These are phyloP conservation scores for Candida chauliodis DNA, from an alignment of 805 yeast species.

Conservation along the genomic window DNA sequence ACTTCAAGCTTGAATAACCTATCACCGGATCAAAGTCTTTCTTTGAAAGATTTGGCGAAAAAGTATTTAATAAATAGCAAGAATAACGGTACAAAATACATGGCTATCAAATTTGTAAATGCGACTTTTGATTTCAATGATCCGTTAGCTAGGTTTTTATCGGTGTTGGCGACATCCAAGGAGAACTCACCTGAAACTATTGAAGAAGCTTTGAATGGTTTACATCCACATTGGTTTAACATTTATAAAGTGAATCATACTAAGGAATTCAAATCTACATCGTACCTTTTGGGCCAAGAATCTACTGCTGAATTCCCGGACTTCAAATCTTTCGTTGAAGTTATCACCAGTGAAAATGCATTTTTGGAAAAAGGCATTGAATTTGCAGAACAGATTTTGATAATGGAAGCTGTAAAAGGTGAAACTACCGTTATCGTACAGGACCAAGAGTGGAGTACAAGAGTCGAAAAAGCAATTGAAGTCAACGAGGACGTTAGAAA, in stretches of 20 bases:
- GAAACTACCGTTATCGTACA: conserved; percentile 52
- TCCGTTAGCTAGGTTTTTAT: conserved; percentile 61
- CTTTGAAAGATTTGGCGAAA: conserved; percentile 38
- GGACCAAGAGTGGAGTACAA: conserved; percentile 72
- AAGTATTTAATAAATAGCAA: conserved; percentile 26
- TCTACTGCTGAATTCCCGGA: conserved; percentile 50
- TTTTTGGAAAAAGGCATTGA: conserved; percentile 36
- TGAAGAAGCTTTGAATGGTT: conserved; percentile 76
- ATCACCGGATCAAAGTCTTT: conserved; percentile 32
- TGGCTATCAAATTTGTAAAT: conserved; percentile 63
- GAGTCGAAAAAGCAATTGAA: conserved; percentile 67
- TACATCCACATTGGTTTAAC: conserved; percentile 80
- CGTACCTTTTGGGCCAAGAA: conserved; percentile 41
- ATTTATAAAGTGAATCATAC: conserved; percentile 45
- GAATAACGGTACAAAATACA: conserved; percentile 53
- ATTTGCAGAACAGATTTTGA: conserved; percentile 56
- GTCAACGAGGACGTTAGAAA: conserved; percentile 51
- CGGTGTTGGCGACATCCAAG: conserved; percentile 59
- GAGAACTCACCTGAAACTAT: conserved; percentile 65
- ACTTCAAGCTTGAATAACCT: conserved; percentile 46
- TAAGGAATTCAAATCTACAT: conserved; percentile 39
- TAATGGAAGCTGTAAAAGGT: conserved; percentile 59
- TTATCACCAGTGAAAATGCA: conserved; percentile 20
- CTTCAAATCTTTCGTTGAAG: conserved; percentile 38
- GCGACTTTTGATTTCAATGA: conserved; percentile 65